phyloP scores from a whole-genome alignment of 768 basidiomycete genomes.

The Pholiota molesta region DNA sequence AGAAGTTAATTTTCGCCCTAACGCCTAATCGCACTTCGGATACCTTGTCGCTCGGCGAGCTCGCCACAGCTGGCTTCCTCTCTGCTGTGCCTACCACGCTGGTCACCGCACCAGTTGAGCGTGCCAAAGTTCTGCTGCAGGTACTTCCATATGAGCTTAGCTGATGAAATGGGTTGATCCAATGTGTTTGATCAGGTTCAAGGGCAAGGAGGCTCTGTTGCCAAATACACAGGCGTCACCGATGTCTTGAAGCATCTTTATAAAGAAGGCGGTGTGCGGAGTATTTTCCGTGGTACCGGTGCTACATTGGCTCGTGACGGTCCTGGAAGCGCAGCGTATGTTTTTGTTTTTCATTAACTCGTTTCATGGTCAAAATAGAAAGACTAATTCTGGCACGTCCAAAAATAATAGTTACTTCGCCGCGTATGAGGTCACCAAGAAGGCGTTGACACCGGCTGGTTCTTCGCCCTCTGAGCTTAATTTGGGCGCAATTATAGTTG shows the following conservation, averaged over 20 bases:
- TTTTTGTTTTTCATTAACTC: slow-evolving; percentile 35
- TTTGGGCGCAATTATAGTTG: slow-evolving; percentile 83
- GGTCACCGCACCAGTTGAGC: slow-evolving; percentile 93
- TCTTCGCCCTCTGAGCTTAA: slow-evolving; percentile 82
- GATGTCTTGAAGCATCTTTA: slow-evolving; percentile 93
- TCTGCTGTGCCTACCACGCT: slow-evolving; percentile 92
- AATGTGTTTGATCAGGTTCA: slow-evolving; percentile 60
- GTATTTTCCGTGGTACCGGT: slow-evolving; percentile 89
- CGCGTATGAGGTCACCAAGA: slow-evolving; percentile 94
- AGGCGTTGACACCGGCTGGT: slow-evolving; percentile 78
- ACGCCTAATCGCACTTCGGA: slow-evolving; percentile 80
- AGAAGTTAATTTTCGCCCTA: slow-evolving; percentile 73
- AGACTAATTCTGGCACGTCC: slow-evolving; percentile 13
- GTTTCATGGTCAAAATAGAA: slow-evolving; percentile 5
- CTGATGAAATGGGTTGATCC: slow-evolving; percentile 1
- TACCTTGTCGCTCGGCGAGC: slow-evolving; percentile 70
- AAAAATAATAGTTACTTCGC: slow-evolving; percentile 80
- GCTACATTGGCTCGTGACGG: slow-evolving; percentile 97
- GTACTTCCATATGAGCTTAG: slow-evolving; percentile 37
- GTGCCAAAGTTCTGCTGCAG: slow-evolving; percentile 95
- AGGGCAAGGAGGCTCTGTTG: slow-evolving; percentile 77
- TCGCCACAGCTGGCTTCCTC: slow-evolving; percentile 92
- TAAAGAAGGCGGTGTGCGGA: slow-evolving; percentile 88
- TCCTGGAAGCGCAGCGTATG: slow-evolving; percentile 95
- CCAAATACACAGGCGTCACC: slow-evolving; percentile 85